A percentile compares a stretch with the other conserved stretches of the same genome.
These are phyloP conservation scores for Madurella fahalii DNA, from an alignment of 2,329 filamentous ascomycete genomes.

Conservation along the genomic window DNA sequence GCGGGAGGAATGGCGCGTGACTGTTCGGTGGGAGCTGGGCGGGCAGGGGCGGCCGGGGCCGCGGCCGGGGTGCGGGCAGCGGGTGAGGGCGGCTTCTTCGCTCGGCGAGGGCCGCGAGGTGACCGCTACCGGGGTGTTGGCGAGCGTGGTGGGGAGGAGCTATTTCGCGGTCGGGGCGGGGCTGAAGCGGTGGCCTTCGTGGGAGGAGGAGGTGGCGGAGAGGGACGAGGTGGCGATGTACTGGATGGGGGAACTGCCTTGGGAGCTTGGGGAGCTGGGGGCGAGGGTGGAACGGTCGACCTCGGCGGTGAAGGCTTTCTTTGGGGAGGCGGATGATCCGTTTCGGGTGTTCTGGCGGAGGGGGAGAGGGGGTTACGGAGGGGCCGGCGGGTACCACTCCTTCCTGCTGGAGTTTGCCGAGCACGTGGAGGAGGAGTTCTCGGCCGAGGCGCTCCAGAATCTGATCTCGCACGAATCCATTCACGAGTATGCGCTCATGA, in stretches of 20 bases:
- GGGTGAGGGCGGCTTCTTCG: not conserved
- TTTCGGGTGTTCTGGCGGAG: not conserved
- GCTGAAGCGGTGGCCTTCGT: not conserved
- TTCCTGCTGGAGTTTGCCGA: not conserved
- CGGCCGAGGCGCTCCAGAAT: conserved; percentile 2
- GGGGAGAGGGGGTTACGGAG: not conserved
- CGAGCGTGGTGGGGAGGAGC: not conserved
- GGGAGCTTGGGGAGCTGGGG: not conserved
- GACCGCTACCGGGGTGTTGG: not conserved
- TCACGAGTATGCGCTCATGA: conserved; percentile 14
- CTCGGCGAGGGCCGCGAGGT: not conserved
- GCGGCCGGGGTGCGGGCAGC: too few species aligned
- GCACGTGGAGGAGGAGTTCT: not conserved
- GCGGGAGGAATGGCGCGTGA: not conserved
- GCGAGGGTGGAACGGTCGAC: not conserved
- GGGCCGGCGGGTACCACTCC: not conserved
- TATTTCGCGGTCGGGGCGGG: not conserved
- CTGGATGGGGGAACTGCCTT: not conserved
- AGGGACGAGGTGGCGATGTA: not conserved
- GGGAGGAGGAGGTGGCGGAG: not conserved
- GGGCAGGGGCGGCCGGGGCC: too few species aligned
- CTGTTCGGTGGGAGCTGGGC: not conserved
- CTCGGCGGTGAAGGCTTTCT: not conserved
- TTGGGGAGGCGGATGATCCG: not conserved
- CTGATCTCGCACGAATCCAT: conserved; percentile 17